phyloP scores from a whole-genome alignment of 164 flowering plant species.

The Annona squamosa region DNA sequence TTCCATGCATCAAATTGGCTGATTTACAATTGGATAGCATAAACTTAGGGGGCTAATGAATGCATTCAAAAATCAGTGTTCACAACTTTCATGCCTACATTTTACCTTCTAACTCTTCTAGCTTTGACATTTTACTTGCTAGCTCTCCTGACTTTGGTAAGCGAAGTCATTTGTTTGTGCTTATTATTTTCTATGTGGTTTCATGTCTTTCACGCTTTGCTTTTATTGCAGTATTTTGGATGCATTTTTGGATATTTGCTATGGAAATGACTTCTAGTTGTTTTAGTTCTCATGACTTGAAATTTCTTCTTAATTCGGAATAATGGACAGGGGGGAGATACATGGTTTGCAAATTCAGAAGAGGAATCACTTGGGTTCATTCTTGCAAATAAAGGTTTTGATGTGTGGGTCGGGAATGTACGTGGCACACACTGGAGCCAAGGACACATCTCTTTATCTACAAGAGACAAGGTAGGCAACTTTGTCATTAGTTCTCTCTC shows the following conservation, averaged over 20 bases:
- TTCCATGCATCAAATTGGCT: no score
- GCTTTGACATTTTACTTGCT: no score
- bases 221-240: neutral
- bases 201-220: neutral
- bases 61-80: no score
- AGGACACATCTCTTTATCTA: constrained; percentile 70
- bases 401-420: constrained; percentile 97
- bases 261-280: no score
- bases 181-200: neutral
- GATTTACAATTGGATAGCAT: no score
- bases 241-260: no score
- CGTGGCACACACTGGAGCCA: constrained; percentile 94
- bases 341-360: constrained; percentile 74
- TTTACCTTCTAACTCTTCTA: no score
- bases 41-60: no score
- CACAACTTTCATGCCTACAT: no score
- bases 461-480: constrained; percentile 52
- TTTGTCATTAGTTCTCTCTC: neutral
- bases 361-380: constrained; percentile 85
- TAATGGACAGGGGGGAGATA: constrained; percentile 75
- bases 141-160: no score
- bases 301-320: neutral
- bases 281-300: neutral
- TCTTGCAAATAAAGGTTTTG: constrained; percentile 84
- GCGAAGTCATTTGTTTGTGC: no score